Conservation (phyloP, 768 basidiomycete species). For the Leccinum rimulosum region DNA sequence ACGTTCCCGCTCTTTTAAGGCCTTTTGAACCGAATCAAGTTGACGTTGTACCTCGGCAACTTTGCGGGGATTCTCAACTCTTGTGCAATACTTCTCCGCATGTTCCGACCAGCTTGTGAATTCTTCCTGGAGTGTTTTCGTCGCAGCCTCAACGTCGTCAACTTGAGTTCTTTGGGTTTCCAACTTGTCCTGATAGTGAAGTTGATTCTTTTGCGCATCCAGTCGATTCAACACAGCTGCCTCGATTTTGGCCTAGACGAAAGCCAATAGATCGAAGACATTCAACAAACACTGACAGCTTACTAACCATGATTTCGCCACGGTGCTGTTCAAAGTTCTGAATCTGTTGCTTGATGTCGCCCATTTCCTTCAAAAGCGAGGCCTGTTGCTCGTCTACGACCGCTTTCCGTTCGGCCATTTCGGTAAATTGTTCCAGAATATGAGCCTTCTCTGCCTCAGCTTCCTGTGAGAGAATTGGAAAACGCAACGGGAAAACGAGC, state of each 20-base stretch:
- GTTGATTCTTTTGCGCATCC: slow-evolving; percentile 45
- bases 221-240: slow-evolving; percentile 49
- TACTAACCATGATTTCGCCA: slow-evolving; percentile 44
- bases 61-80: slow-evolving; percentile 55
- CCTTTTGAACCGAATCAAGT: slow-evolving; percentile 60
- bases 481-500: background rate
- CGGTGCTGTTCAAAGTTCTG: slow-evolving; percentile 48
- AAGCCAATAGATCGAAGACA: background rate
- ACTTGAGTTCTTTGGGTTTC: slow-evolving; percentile 48
- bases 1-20: slow-evolving; percentile 65
- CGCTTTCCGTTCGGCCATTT: slow-evolving; percentile 44
- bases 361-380: slow-evolving; percentile 41
- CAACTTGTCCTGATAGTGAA: slow-evolving; percentile 53
- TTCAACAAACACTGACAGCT: background rate
- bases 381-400: slow-evolving; percentile 46
- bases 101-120: slow-evolving; percentile 64
- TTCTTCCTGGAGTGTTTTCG: slow-evolving; percentile 56
- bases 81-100: slow-evolving; percentile 61
- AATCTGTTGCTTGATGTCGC: slow-evolving; percentile 48
- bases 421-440: slow-evolving; percentile 48
- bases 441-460: slow-evolving; percentile 50
- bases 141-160: slow-evolving; percentile 41
- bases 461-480: slow-evolving; percentile 40
- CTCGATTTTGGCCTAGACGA: slow-evolving; percentile 47
- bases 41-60: slow-evolving; percentile 54